Conservation (phyloP, 495 filamentous ascomycete species). For the Podospora anserina region DNA sequence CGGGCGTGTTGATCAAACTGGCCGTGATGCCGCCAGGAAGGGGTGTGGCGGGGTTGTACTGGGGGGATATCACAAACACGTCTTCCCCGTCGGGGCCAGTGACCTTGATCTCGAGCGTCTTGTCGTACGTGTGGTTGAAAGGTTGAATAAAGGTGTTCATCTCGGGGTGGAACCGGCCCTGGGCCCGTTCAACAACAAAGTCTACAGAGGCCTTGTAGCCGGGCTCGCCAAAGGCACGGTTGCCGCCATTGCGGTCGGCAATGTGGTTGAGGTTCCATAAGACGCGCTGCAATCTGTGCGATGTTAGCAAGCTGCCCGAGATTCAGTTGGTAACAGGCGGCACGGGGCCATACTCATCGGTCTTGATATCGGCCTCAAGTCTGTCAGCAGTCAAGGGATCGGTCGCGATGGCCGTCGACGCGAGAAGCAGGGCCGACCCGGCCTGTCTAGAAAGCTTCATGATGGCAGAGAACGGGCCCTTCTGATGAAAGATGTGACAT, state of each 20-base stretch:
- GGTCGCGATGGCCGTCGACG: slow-evolving; percentile 18
- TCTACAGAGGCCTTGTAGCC: slow-evolving; percentile 64
- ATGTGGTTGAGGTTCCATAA: slow-evolving; percentile 45
- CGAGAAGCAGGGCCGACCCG: slow-evolving; percentile 18
- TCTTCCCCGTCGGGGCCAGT: slow-evolving; percentile 28
- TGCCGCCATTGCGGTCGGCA: slow-evolving; percentile 36
- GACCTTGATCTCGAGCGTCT: slow-evolving; percentile 29
- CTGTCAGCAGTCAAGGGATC: slow-evolving; percentile 28
- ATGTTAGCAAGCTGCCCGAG: not conserved
- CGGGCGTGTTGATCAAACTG: slow-evolving; percentile 26
- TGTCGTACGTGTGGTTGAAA: slow-evolving; percentile 43
- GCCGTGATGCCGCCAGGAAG: slow-evolving; percentile 24
- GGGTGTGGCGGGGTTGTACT: slow-evolving; percentile 29
- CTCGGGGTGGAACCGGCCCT: slow-evolving; percentile 32
- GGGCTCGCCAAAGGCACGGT: slow-evolving; percentile 57
- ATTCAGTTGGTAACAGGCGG: slow-evolving; percentile 1
- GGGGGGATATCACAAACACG: slow-evolving; percentile 32
- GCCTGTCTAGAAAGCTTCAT: slow-evolving; percentile 19
- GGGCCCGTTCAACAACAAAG: slow-evolving; percentile 50
- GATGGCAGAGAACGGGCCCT: slow-evolving; percentile 7
- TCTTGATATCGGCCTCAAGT: slow-evolving; percentile 30
- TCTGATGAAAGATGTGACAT: not conserved
- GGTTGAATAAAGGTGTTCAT: slow-evolving; percentile 52
- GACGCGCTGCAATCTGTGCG: slow-evolving; percentile 28
- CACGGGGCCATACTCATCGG: slow-evolving; percentile 25